Base-by-base conservation (phyloP, 2,329 filamentous ascomycete genomes). In the Fusarium multiceps region DNA sequence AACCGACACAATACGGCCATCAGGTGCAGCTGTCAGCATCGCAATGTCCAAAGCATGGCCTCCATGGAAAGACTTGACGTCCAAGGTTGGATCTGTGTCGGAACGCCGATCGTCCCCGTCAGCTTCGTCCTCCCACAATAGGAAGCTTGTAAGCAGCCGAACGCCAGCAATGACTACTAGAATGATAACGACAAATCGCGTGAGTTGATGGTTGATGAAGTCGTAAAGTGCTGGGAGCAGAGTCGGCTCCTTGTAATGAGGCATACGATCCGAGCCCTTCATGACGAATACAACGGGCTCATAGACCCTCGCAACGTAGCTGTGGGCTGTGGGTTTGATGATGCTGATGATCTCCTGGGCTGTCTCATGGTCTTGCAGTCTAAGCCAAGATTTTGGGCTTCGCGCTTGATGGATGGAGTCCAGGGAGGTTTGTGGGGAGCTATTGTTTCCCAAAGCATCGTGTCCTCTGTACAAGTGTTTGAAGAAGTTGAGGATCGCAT, bases 351-450 rank as follows among this genome's bases (percentile, higher is more conserved):
- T 86, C 74, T 94, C 92, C 40, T 87, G 87, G 4, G 92, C 92
- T 2, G 92, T 93, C 74, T 93, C 90, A 72, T 93, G 91, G 72
- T 94, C 92, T 77, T 94, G 92, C 59, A 93, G 84, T 27, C 87
- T 86, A 51, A 94, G 83, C 92, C 92, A 95, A 18, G 92, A 91
- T 6, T 86, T 89, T 2, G 91, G 92, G n/a, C 89, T 92, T 64
- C 92, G 85, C 4, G 91, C 91, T 75, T 93, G 91, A 73, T 94
- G 90, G 64, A 94, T 86, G 23, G 87, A 85, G 13, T 89, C 83
- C 3, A 86, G 76, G 4, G 86, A 78, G 7, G 72, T 66, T 43
- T 75, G 76, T 13, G 74, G 82, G 32, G 32, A 79, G 76, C 54
- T 78, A 78, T 23, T 78, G 59, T 21, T 45, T 12, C 70, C 68